Evolutionary conservation across 148 eudicot species (phyloP), one percentile per base, ranked within the genome.

Genomic region (Spergularia marina): DNA sequence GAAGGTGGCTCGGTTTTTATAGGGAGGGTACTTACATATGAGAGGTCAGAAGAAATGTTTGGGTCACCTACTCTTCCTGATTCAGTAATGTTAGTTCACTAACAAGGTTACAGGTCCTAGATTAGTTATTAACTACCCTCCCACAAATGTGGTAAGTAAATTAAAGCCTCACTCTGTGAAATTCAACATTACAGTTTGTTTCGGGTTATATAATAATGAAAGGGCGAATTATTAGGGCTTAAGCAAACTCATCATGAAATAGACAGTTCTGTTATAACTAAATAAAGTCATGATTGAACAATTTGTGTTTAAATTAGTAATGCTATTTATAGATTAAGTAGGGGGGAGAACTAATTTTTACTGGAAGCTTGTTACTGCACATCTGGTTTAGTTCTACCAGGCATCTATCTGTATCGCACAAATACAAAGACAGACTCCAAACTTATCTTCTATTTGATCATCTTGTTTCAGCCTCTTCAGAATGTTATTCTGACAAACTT

Each of bases 21-120:
- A 80, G 34, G 40, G 70, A 74, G 58, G 59, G 20, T 63, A 52
- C 12, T 54, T 16, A 68, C 16, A 67, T 52, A 54, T 53, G 9
- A 70, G 70, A 68, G 47, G 82, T 52, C 64, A 74, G 67, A 20
- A 59, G 7, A 39, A 62, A 79, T 72, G 23, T 65, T 54, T 79
- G 73, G 81, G 73, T 67, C 52, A 79, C 72, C 77, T 73, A 79
- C 74, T 65, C 14, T 73, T 66, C 54, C 74, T 79, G 75, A 69
- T 79, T 63, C 44, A 20, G 69, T 51, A 30, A 60, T 79, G 82
- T 69, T 49, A 69, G 82, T 74, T 52, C 74, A 76, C 78, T 80
- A 74, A 74, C 82, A 40, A 18, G 62, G 47, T 74, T 58, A 63
- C 47, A 39, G 56, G 34, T 25, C 53, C 40, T 34, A 30, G 15